Conservation (phyloP, 768 basidiomycete species). For the Leccinum longicurvipes region DNA sequence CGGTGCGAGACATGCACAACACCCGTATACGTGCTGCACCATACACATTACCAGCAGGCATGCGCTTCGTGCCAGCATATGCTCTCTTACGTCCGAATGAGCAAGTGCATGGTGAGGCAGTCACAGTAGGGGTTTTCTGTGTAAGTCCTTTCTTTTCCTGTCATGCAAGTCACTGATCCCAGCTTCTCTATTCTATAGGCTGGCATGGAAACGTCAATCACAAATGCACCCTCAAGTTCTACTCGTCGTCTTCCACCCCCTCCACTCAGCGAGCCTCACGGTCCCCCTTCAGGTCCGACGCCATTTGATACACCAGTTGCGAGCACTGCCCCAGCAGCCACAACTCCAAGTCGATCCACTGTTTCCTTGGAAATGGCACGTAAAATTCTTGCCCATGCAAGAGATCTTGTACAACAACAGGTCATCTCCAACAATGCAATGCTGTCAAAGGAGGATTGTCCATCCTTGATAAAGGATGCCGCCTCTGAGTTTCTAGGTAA, state of each 20-base stretch:
- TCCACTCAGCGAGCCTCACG: too few relatives aligned
- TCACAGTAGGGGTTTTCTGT: background rate
- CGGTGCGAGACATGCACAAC: too few relatives aligned
- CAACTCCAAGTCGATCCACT: background rate
- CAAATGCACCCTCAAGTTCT: background rate
- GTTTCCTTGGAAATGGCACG: background rate
- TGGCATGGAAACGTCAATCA: background rate
- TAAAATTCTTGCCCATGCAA: background rate
- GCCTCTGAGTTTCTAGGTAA: too few relatives aligned
- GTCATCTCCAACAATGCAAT: background rate
- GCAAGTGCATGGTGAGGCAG: background rate
- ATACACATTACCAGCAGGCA: background rate
- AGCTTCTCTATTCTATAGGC: background rate
- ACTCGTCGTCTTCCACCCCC: background rate
- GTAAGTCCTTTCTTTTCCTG: too few relatives aligned
- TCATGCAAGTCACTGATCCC: background rate
- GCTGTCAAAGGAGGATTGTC: too few relatives aligned
- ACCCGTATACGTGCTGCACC: background rate
- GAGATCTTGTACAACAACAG: background rate
- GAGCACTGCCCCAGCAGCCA: background rate
- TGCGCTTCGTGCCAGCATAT: background rate
- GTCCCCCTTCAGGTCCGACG: background rate
- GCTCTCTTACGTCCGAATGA: background rate
- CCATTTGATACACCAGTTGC: background rate
- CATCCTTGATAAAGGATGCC: too few relatives aligned